Percentiles rank a stretch among this genome's conserved stretches.
These are phyloP conservation scores for Xylaria flabelliformis DNA, from an alignment of 495 filamentous ascomycete species.

Conservation along the genomic window DNA sequence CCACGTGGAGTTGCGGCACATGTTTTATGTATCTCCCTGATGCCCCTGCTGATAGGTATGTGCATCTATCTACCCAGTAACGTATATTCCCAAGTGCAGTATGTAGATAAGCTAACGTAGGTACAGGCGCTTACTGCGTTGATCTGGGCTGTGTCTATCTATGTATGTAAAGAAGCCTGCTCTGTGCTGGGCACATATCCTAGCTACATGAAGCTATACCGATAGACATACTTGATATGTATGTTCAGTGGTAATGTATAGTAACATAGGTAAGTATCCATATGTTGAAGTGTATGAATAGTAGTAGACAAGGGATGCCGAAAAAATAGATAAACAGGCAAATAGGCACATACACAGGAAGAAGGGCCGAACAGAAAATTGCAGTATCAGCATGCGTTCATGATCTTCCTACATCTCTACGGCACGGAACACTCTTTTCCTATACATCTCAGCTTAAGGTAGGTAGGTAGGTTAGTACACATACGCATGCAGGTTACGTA, in stretches of 20 bases:
- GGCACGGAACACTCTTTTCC: not conserved
- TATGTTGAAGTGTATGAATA: not conserved
- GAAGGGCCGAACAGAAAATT: not conserved
- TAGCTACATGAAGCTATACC: not conserved
- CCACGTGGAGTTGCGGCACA: conserved; percentile 2
- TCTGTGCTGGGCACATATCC: too few relatives aligned
- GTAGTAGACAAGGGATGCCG: not conserved
- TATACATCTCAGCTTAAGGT: not conserved
- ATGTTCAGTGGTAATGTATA: not conserved
- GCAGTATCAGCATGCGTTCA: not conserved
- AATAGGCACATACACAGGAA: not conserved
- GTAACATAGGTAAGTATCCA: not conserved
- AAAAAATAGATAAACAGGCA: not conserved
- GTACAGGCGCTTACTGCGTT: conserved; percentile 9
- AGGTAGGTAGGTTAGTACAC: not conserved
- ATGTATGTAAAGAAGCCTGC: too few relatives aligned
- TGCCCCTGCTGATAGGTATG: not conserved
- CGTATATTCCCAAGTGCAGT: conserved; percentile 1
- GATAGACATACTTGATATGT: not conserved
- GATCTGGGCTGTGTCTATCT: not conserved
- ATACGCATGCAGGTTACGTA: not conserved
- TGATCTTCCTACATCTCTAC: not conserved
- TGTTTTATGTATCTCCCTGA: not conserved
- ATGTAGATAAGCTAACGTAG: conserved; percentile 13
- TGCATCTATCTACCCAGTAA: not conserved